Base-by-base conservation (phyloP, 257 asterid species). In the Solanum habrochaites region DNA sequence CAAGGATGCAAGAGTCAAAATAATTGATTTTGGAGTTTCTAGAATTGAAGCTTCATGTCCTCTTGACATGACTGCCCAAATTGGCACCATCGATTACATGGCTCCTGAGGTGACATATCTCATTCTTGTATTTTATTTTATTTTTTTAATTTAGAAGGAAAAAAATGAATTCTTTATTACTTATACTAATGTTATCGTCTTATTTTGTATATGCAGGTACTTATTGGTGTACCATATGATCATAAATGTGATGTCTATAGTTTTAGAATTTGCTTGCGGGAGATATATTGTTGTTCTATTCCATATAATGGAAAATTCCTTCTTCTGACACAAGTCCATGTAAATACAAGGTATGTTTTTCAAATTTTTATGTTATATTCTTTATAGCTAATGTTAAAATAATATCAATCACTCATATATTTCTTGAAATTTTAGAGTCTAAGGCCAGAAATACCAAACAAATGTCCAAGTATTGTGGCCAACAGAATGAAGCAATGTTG, bases 181-280 rank as follows among this genome's bases (percentile, higher is more conserved):
- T 52, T 52, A 0, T 35, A 13, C 37, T 20, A 29, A 29, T 69
- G 6, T 31, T 15, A 2, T 29, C 29, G 75, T 13, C 35, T 15
- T 69, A 11, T 70, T 29, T 70, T 70, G 5, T 31, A 18, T 37
- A 37, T 73, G 29, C 31, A 86, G 85, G 90, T 73, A 27, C 40
- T 58, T 4, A 6, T 2, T 1, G 70, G 66, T 11, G 8, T 27
- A 2, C 64, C 39, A 11, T 87, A 89, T 43, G 42, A 89, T 21
- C 91, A 87, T 31, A 88, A 89, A 52, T 90, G 91, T 47, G 91
- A 90, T 1, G 87, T 90, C 2, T 90, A 81, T 49, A 87, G 90
- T 58, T 90, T 87, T 29, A 89, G 89, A 2, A 90, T 90, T 7
- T 90, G 90, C 47, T 37, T 90, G 12, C 89, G 89, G 89, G 91